A percentile compares a stretch with the other conserved stretches of the same genome.
phyloP scores from a whole-genome alignment of 345 rosid genomes.

The Cardiospermum halicacabum region DNA sequence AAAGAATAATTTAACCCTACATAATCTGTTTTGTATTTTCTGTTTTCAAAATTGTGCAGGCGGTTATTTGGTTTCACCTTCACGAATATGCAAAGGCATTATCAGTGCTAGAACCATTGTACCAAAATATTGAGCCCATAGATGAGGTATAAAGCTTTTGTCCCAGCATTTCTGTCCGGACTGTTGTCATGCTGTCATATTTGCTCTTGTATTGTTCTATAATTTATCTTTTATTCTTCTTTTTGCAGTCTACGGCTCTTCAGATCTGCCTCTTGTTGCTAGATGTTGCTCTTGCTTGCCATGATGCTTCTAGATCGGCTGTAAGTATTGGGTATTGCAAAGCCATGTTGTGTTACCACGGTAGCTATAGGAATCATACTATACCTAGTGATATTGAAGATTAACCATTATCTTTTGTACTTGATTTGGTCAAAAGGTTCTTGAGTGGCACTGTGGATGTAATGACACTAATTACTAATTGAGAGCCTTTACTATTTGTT shows the following conservation, averaged over 20 bases:
- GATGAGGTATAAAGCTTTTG: conserved; percentile 62
- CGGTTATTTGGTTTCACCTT: conserved; percentile 85
- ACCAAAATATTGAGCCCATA: conserved; percentile 67
- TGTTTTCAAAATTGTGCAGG: conserved; percentile 42
- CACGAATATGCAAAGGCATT: conserved; percentile 75
- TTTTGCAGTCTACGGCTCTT: conserved; percentile 74
- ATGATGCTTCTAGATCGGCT: conserved; percentile 68
- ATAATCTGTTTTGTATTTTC: conserved; percentile 15
- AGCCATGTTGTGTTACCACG: neutral
- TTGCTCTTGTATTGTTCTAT: conserved; percentile 22
- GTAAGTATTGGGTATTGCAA: conserved; percentile 44
- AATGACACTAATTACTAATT: neutral
- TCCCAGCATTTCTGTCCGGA: neutral
- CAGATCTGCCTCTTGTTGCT: conserved; percentile 80
- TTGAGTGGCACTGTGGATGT: neutral
- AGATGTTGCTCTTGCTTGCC: conserved; percentile 82
- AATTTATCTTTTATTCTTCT: conserved; percentile 21
- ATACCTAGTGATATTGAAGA: neutral
- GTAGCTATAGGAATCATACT: neutral
- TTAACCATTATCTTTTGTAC: neutral
- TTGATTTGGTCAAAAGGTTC: neutral
- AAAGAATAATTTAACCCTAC: conserved; percentile 1
- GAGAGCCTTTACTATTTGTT: neutral
- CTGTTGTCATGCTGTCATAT: conserved; percentile 10
- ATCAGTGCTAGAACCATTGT: conserved; percentile 71